phyloP scores from a whole-genome alignment of 495 filamentous ascomycete species.

The Sporormia fimetaria region DNA sequence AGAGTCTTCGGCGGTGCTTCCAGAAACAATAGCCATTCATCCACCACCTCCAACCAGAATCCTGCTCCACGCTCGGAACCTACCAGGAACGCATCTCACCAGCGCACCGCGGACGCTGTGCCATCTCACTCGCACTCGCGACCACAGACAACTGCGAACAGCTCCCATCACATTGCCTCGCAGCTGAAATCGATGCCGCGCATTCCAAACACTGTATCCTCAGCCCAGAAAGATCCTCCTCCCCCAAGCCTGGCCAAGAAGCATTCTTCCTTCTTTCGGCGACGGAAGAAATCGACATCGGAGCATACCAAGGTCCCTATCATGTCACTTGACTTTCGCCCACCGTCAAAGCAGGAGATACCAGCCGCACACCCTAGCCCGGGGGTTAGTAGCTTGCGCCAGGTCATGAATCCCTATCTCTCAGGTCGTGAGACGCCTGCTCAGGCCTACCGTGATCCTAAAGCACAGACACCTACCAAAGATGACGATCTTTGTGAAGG shows the following conservation, averaged over 20 bases:
- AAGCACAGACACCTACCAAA: constrained; percentile 21
- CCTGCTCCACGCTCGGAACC: constrained; percentile 6
- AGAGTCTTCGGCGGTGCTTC: constrained; percentile 63
- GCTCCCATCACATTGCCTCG: constrained; percentile 23
- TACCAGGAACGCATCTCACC: constrained; percentile 9
- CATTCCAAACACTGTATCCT: constrained; percentile 13
- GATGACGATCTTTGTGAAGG: constrained; percentile 25
- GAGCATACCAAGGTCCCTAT: constrained; percentile 44
- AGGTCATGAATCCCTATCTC: constrained; percentile 85
- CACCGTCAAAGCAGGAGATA: constrained; percentile 22
- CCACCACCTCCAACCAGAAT: constrained; percentile 10
- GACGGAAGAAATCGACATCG: constrained; percentile 75
- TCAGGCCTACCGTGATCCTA: constrained; percentile 20
- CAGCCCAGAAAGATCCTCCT: constrained; percentile 20
- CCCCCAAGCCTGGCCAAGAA: constrained; percentile 69
- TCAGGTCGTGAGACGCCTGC: constrained; percentile 23
- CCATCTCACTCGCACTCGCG: constrained; percentile 12
- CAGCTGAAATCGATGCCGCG: constrained; percentile 19
- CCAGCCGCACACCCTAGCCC: constrained; percentile 50
- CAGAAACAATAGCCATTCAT: constrained; percentile 31
- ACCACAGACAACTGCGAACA: constrained; percentile 19
- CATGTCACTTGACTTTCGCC: constrained; percentile 29
- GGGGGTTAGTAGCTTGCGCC: constrained; percentile 65
- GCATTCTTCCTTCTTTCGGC: constrained; percentile 79
- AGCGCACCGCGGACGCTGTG: constrained; percentile 5